Evolutionary conservation across 352 stramenopile species (phyloP), one percentile per base, ranked within the genome.

Genomic region (Globisporangium spinosum): DNA sequence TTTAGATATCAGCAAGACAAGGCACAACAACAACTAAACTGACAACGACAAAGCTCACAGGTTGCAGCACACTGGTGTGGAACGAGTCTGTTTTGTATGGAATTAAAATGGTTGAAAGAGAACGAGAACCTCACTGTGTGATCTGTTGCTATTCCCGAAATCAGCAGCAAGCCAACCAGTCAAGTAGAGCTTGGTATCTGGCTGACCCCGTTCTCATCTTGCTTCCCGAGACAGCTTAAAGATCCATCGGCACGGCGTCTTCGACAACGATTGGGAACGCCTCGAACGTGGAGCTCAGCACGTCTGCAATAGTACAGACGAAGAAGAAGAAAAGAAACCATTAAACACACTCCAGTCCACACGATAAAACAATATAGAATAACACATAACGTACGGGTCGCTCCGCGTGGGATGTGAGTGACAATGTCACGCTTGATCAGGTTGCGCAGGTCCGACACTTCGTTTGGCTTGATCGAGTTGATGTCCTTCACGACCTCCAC

Each of bases 381-480:
- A 9, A 51, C 29, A 0, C 29, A 67, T 25, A 58, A 85, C 84
- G 61, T 89, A 95, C 85, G 79, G 40, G 87, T 95, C 62, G 87
- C 85, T 67, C 87, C 87, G 62, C 84, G 85, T 38, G 87, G 87
- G 67, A 95, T 93, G 75, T 86, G 73, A 51, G 85, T 93, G 73
- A 93, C 84, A 56, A 93, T 80, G 73, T 91, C 74, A 68, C 92
- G 89, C 22, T 94, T 82, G 62, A 98, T 93, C 68, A 84, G 75
- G 70, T 80, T 87, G 54, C 94, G 91, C 54, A 98, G 77, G 43
- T 90, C 86, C 56, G 76, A 82, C 25, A 98, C 85, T 38, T 98
- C 88, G 79, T 98, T 98, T 55, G 94, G 93, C 68, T 84, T 97
- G 69, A 98, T 94, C 75, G 82, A 95, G 82, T 97, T 97, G 76